Evolutionary conservation across 1,284 basidiomycete species (phyloP).

Genomic region (Flammula alnicola): DNA sequence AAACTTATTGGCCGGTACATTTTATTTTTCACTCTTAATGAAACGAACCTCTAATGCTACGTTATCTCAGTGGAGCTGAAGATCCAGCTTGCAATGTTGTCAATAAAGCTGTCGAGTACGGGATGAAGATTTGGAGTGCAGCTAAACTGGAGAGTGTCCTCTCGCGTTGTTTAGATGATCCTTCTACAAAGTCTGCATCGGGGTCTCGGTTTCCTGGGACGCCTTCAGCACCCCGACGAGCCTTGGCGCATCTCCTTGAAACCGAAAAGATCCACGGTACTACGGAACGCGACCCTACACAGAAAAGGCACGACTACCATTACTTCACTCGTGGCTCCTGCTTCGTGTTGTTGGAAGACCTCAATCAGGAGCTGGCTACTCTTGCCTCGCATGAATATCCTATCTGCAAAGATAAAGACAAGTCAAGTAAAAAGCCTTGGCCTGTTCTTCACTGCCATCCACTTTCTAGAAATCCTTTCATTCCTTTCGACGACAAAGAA

Average conservation of each 20-base stretch:
- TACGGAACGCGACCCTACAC: conserved; percentile 89
- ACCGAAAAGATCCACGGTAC: conserved; percentile 90
- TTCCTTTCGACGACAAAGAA: conserved; percentile 74
- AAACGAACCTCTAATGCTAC: not conserved
- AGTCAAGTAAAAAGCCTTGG: conserved; percentile 58
- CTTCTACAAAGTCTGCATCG: conserved; percentile 21
- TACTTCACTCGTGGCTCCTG: conserved; percentile 85
- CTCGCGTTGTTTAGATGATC: conserved; percentile 57
- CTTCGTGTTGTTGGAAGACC: conserved; percentile 92
- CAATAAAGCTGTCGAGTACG: conserved; percentile 75
- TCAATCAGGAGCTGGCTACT: conserved; percentile 78
- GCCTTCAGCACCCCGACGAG: conserved; percentile 32
- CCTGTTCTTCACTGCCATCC: conserved; percentile 78
- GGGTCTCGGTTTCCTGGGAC: conserved; percentile 18
- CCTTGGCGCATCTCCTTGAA: conserved; percentile 75
- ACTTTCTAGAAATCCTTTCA: conserved; percentile 69
- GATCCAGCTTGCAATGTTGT: conserved; percentile 51
- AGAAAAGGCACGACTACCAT: conserved; percentile 85
- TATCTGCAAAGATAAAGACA: conserved; percentile 53
- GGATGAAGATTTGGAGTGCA: conserved; percentile 90
- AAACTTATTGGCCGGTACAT: conserved; percentile 63
- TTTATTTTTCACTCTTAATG: not conserved
- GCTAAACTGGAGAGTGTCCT: conserved; percentile 77
- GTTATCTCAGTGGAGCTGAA: conserved; percentile 34
- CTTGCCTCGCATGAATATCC: conserved; percentile 72